These are phyloP conservation scores for Cardamine chenopodiifolia DNA, from an alignment of 345 rosid species.

Conservation along the genomic window DNA sequence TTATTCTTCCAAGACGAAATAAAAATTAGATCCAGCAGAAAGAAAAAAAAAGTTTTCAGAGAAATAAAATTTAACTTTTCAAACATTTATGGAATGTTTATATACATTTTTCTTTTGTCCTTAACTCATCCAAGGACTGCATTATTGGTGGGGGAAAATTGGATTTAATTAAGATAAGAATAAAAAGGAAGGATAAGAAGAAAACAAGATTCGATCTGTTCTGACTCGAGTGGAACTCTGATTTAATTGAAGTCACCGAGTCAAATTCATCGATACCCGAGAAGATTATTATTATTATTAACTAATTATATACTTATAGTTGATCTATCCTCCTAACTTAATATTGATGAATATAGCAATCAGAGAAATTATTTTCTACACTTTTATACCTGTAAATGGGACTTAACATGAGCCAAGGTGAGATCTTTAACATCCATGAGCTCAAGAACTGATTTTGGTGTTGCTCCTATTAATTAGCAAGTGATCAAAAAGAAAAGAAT, in stretches of 20 bases:
- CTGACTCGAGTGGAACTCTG: slow-evolving; percentile 49
- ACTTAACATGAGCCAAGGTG: slow-evolving; percentile 95
- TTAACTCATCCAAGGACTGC: slow-evolving; percentile 28
- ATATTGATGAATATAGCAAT: slow-evolving; percentile 6
- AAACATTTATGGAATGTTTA: slow-evolving; percentile 28
- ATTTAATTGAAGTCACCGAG: slow-evolving; percentile 47
- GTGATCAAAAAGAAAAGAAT: slow-evolving; percentile 30
- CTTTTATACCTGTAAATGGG: slow-evolving; percentile 80
- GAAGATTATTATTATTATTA: slow-evolving; percentile 26
- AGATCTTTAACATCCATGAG: slow-evolving; percentile 99
- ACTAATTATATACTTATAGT: background rate
- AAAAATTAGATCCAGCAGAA: slow-evolving; percentile 61
- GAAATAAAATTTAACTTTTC: slow-evolving; percentile 50
- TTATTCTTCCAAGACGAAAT: slow-evolving; percentile 63
- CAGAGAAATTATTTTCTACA: background rate
- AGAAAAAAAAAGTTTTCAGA: slow-evolving; percentile 49
- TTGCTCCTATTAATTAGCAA: slow-evolving; percentile 78
- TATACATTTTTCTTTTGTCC: slow-evolving; percentile 30
- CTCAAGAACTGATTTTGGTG: slow-evolving; percentile 97
- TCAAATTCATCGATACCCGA: slow-evolving; percentile 45
- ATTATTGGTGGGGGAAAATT: slow-evolving; percentile 38
- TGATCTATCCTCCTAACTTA: background rate
- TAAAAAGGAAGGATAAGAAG: slow-evolving; percentile 37
- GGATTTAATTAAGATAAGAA: slow-evolving; percentile 36
- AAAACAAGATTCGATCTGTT: slow-evolving; percentile 44